Base-by-base conservation (phyloP, 2,329 filamentous ascomycete species). In the Ceratocystiopsis minuta region DNA sequence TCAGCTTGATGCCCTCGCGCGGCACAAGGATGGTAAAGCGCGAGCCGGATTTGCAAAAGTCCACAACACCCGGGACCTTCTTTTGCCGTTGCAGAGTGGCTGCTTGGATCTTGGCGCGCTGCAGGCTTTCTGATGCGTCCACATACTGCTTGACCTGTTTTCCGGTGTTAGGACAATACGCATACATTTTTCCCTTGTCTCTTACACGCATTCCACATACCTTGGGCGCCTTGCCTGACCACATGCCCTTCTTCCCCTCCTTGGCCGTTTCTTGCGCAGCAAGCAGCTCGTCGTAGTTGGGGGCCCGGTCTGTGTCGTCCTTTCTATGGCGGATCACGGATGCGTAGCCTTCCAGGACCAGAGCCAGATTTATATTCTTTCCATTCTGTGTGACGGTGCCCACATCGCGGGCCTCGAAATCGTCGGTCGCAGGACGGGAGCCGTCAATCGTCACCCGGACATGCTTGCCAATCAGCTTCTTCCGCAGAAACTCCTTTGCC, bases 1-100 rank as follows among this genome's bases (percentile, higher is more conserved):
- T 98, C 46, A 98, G 68, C 66, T 95, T 96, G 55, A 88, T 78
- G 53, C 85, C 86, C 57, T 98, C 90, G 33, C 87, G 80, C 38
- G 90, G 88, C 39, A 98, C 76, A 11, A 98, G 67, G 33, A 98
- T 70, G 20, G 85, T 93, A 61, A 96, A 98, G 50, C 90, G 76
- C 35, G 87, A 93, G 28, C 83, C 90, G n/a, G 86, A 83, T 63
- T 96, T 95, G 66, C 93, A 90, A 59, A 92, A 98, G 60, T 98
- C 90, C 36, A 98, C 86, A 51, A 98, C 70, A 12, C 82, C 90
- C 9, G 90, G 86, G 4, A 96, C 79, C 60, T 83, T 88, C 68
- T 85, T 88, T 59, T 95, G 87, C 42, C 88, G 76, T 47, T 90
- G 83, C 31, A 98, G 70, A 17, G 85, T 78, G 12, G 83, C 81